Conservation (phyloP, 2,329 filamentous ascomycete species). For the Ascomycota sp. region DNA sequence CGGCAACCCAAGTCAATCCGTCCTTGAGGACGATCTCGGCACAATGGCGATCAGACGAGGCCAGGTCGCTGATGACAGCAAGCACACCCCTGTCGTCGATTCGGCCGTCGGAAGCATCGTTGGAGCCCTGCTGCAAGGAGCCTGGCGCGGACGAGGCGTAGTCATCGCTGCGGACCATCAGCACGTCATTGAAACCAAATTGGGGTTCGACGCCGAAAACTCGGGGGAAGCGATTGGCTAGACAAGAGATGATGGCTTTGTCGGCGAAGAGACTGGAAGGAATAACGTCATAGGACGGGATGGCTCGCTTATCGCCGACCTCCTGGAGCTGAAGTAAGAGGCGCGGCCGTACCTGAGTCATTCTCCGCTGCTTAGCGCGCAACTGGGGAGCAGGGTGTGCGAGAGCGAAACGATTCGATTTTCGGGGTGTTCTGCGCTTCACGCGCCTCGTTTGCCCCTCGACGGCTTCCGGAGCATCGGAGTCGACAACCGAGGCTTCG, state of each 20-base stretch:
- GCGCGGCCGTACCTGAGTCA: slow-evolving; percentile 46
- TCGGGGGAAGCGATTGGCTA: slow-evolving; percentile 40
- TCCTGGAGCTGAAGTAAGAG: slow-evolving; percentile 54
- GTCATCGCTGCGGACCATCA: slow-evolving; percentile 50
- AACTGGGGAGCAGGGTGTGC: slow-evolving; percentile 45
- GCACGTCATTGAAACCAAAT: slow-evolving; percentile 47
- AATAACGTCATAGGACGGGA: slow-evolving; percentile 53
- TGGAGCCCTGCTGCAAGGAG: too few relatives aligned
- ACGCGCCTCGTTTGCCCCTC: slow-evolving; percentile 7
- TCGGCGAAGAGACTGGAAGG: slow-evolving; percentile 40
- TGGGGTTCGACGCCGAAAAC: slow-evolving; percentile 43
- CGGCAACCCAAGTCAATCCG: slow-evolving; percentile 37
- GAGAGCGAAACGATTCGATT: slow-evolving; percentile 43
- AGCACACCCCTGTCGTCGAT: slow-evolving; percentile 33
- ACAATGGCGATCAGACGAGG: slow-evolving; percentile 31
- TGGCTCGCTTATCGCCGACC: slow-evolving; percentile 38
- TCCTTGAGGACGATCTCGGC: slow-evolving; percentile 48
- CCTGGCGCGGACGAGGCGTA: slow-evolving; percentile 22
- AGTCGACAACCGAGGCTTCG: slow-evolving; percentile 20
- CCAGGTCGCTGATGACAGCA: slow-evolving; percentile 45
- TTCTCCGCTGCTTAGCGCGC: slow-evolving; percentile 39
- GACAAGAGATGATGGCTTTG: slow-evolving; percentile 33
- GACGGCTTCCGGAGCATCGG: slow-evolving; percentile 25
- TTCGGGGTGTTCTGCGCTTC: too few relatives aligned
- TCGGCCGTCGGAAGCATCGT: slow-evolving; percentile 20